Base-by-base conservation (phyloP, 2,329 filamentous ascomycete genomes). In the Aspergillus sp. region DNA sequence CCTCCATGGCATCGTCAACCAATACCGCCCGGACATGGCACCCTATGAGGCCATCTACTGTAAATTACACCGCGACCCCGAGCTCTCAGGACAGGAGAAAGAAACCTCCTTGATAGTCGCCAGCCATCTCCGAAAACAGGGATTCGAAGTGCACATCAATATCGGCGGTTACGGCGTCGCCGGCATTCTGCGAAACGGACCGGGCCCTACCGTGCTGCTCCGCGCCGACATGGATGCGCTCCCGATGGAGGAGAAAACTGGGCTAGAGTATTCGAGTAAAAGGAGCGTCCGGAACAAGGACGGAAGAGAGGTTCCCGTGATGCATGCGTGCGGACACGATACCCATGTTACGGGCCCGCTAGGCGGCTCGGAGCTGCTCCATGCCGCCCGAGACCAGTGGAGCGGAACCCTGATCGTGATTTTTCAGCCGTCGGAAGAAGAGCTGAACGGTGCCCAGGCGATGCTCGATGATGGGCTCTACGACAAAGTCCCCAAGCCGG, bases 241-340 rank as follows among this genome's bases (percentile, higher is more conserved):
- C 0, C 85, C 86, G 0, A 74, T 88, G 0, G 64, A 78, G 55
- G 86, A 88, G 67, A 70, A 75, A 19, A 86, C 84, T 0, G 79
- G 77, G 0, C 70, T 88, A 0, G 65, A 73, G 0, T 88, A 87
- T 65, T 80, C 84, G 0, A 86, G 83, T 65, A 80, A 66, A 12
- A 75, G 63, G 59, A 68, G 64, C 9, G 76, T 77, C 66, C 73
- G 72, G 33, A 78, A 81, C 61, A 57, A 68, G 2, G 77, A 82
- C 8, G 83, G 83, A 0, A 68, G 75, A 0, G 73, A 78, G 54
- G 80, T 80, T 52, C 81, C 83, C 0, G 82, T 86, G 0, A 89
- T 89, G 86, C 87, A 89, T 69, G 86, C 86, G 20, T 89, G 86
- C 68, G 87, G 86, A 0, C 86, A 89, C 64, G 86, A 88, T 63